These are phyloP conservation scores for Rasamsonia emersonii DNA, from an alignment of 2,329 filamentous ascomycete genomes.

Conservation along the genomic window DNA sequence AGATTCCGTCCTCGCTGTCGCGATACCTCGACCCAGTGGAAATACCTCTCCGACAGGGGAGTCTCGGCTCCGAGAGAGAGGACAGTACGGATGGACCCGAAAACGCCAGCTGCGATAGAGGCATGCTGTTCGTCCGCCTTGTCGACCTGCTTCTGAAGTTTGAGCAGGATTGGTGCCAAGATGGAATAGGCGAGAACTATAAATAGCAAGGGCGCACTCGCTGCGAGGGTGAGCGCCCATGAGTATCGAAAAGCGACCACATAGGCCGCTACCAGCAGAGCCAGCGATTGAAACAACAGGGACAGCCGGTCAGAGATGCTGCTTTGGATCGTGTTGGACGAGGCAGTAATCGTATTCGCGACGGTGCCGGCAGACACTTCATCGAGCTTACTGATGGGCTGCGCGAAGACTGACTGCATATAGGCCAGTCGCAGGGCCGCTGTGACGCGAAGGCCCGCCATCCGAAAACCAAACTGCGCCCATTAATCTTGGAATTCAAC, in stretches of 20 bases:
- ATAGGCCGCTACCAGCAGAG: conserved; percentile 38
- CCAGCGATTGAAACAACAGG: conserved; percentile 33
- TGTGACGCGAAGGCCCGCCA: conserved; percentile 43
- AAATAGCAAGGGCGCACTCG: conserved; percentile 39
- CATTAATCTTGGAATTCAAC: conserved; percentile 5
- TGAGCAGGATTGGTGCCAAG: conserved; percentile 25
- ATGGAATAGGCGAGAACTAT: conserved; percentile 25
- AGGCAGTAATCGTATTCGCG: conserved; percentile 44
- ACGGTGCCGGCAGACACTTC: conserved; percentile 43
- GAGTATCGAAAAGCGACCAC: conserved; percentile 45
- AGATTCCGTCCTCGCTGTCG: conserved; percentile 21
- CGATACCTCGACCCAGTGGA: conserved; percentile 27
- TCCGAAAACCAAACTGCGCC: conserved; percentile 38
- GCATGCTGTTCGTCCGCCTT: conserved; percentile 30
- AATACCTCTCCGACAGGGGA: conserved; percentile 28
- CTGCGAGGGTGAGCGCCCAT: conserved; percentile 45
- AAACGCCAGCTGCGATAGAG: conserved; percentile 33
- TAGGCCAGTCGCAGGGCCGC: conserved; percentile 44
- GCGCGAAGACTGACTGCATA: conserved; percentile 40
- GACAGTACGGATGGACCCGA: conserved; percentile 37
- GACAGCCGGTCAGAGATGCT: conserved; percentile 47
- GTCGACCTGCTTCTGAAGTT: conserved; percentile 25
- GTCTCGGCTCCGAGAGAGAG: conserved; percentile 35
- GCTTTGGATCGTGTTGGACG: conserved; percentile 45
- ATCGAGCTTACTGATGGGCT: conserved; percentile 43